Base-by-base conservation (phyloP, 306 rosid species). In the Cucurbita ficifolia region DNA sequence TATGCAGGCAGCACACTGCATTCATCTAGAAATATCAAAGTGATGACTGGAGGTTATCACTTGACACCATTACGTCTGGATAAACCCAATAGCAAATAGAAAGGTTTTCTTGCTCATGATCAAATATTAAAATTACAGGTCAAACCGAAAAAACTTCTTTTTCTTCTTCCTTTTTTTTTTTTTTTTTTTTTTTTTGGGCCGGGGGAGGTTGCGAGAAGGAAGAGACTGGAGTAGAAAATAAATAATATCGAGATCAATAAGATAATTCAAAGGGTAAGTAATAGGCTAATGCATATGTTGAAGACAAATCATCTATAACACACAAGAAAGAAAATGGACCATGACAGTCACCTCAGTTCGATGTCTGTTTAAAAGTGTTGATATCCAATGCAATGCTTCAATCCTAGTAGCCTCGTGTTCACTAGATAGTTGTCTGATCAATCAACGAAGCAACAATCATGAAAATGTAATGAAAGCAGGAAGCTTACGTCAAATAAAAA, bases 401-500 rank as follows among this genome's bases (percentile, higher is more conserved):
- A 95, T 86, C 83, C 94, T 83, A 79, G 99, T 95, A 77, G 96
- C 99, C 85, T 89, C 99, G 88, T 86, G 87, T 74, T 95, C 96
- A 75, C 92, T 88, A 75, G 95, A 86, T 70, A 91, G 70, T 89
- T 95, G 92, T 82, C 99, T 95, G 96, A 71, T 68, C 80, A 83
- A 35, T 54, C 79, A 88, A 81, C 82, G 76, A 82, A 68, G 70
- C 56, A 62, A 69, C 43, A 73, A 81, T 69, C 72, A 88, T 77
- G 75, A 78, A 63, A 59, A 77, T 63, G 50, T 74, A 4, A 52
- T 14, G 57, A 62, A 3, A 29, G 42, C 49, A 73, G 56, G 12
- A 68, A 13, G 38, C 29, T 53, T 51, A 71, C 50, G 76, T 67
- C 39, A 42, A 22, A 65, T 38, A 59, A 61, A 61, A 79, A 54